Conservation (phyloP, 176 grass and related monocot genomes). For the Echinochloa phyllopogon region DNA sequence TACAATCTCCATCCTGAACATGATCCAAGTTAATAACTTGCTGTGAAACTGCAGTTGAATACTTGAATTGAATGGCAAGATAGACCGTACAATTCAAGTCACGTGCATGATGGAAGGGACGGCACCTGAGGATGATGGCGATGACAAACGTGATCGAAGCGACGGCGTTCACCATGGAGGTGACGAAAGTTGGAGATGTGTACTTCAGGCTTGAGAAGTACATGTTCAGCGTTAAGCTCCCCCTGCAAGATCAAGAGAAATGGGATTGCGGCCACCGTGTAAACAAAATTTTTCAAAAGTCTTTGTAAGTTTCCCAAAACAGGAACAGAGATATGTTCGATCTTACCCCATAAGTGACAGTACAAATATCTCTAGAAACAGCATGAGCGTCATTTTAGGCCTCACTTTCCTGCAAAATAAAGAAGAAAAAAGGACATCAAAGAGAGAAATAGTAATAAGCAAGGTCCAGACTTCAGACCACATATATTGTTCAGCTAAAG, state of each 20-base stretch:
- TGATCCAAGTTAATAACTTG: not conserved
- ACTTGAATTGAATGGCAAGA: too few relatives aligned
- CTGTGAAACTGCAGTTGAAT: not conserved
- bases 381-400: slow-evolving; percentile 72
- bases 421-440: not conserved
- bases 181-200: slow-evolving; percentile 84
- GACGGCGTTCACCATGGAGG: slow-evolving; percentile 69
- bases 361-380: slow-evolving; percentile 75
- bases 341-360: slow-evolving; percentile 89
- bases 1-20: slow-evolving; percentile 75
- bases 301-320: not conserved
- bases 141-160: slow-evolving; percentile 85
- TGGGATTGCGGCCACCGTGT: not conserved
- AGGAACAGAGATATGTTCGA: not conserved
- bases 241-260: slow-evolving; percentile 54
- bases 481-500: not conserved
- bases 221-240: slow-evolving; percentile 90
- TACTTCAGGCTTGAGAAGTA: slow-evolving; percentile 85
- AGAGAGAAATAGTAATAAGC: not conserved
- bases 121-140: slow-evolving; percentile 65
- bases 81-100: too few relatives aligned
- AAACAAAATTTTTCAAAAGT: not conserved
- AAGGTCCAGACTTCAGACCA: not conserved
- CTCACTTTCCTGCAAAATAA: slow-evolving; percentile 55
- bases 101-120: not conserved